These are phyloP conservation scores for Mortierella sp. DNA, from an alignment of 371 early-diverging fungal species.

Conservation along the genomic window DNA sequence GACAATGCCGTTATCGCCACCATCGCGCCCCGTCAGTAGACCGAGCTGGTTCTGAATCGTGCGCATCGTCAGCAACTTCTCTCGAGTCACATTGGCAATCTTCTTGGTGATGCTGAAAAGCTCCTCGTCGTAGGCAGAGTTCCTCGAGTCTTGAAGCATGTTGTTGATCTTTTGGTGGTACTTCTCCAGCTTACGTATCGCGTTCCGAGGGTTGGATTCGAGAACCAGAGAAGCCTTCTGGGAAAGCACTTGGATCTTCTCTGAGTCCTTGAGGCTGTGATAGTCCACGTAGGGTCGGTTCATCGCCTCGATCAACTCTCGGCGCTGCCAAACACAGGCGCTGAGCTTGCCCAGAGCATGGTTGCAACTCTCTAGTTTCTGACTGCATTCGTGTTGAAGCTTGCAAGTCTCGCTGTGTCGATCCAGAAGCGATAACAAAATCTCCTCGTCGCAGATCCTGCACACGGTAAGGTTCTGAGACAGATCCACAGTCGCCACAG, in stretches of 20 bases:
- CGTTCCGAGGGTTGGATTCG: conserved; percentile 45
- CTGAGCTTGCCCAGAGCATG: conserved; percentile 50
- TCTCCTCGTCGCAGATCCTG: conserved; percentile 56
- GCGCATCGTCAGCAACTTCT: conserved; percentile 49
- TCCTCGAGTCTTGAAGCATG: conserved; percentile 38
- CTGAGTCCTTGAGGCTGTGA: conserved; percentile 51
- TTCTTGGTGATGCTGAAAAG: conserved; percentile 46
- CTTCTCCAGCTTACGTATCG: conserved; percentile 52
- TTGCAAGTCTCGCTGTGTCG: conserved; percentile 57
- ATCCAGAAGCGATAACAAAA: conserved; percentile 45
- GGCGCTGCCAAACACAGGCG: conserved; percentile 47
- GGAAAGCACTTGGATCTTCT: conserved; percentile 44
- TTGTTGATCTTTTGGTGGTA: conserved; percentile 32
- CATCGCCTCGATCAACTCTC: conserved; percentile 44
- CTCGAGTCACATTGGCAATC: conserved; percentile 41
- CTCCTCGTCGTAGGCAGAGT: conserved; percentile 40
- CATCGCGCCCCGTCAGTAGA: conserved; percentile 31
- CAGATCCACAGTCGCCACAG: conserved; percentile 8
- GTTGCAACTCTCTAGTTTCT: conserved; percentile 56
- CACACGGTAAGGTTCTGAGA: conserved; percentile 39
- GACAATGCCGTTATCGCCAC: conserved; percentile 15
- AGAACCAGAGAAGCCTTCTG: conserved; percentile 43
- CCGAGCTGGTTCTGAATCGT: conserved; percentile 48
- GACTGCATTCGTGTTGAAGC: conserved; percentile 56
- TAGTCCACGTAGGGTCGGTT: conserved; percentile 59